Evolutionary conservation across 495 filamentous ascomycete genomes (phyloP).

Genomic region (Aspergillus haitiensis): DNA sequence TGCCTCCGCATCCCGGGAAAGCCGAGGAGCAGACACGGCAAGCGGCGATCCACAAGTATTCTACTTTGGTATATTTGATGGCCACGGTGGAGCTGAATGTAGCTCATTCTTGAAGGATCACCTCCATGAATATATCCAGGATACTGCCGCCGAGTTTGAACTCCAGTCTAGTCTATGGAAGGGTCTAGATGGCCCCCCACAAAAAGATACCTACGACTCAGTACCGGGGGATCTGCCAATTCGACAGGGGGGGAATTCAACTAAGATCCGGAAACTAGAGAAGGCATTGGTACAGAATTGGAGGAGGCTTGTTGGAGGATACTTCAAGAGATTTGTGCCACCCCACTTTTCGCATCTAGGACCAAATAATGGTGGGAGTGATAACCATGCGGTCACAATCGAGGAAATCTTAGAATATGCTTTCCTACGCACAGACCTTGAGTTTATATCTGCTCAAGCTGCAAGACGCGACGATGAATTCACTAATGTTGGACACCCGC

Average conservation of each 20-base stretch:
- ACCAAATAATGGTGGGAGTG: conserved; percentile 18
- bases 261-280: conserved; percentile 56
- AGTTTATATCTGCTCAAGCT: conserved; percentile 86
- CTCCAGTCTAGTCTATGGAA: conserved; percentile 64
- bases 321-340: conserved; percentile 87
- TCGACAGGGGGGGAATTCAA: conserved; percentile 40
- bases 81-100: conserved; percentile 89
- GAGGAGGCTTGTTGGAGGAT: conserved; percentile 83
- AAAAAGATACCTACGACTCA: conserved; percentile 14
- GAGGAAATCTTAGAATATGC: conserved; percentile 72
- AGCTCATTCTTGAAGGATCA: conserved; percentile 80
- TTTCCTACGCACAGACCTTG: conserved; percentile 87
- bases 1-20: conserved; percentile 36
- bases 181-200: conserved; percentile 14
- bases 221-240: conserved; percentile 34
- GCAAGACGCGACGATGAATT: conserved; percentile 69
- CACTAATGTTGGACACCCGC: conserved; percentile 64
- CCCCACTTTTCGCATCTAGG: conserved; percentile 53
- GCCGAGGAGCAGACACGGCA: conserved; percentile 64
- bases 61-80: conserved; percentile 96
- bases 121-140: conserved; percentile 86
- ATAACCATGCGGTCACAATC: conserved; percentile 40
- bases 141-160: conserved; percentile 69
- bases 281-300: conserved; percentile 70
- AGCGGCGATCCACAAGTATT: conserved; percentile 93